Conservation (phyloP, 2,329 filamentous ascomycete species). For the Aphanoascus verrucosus region DNA sequence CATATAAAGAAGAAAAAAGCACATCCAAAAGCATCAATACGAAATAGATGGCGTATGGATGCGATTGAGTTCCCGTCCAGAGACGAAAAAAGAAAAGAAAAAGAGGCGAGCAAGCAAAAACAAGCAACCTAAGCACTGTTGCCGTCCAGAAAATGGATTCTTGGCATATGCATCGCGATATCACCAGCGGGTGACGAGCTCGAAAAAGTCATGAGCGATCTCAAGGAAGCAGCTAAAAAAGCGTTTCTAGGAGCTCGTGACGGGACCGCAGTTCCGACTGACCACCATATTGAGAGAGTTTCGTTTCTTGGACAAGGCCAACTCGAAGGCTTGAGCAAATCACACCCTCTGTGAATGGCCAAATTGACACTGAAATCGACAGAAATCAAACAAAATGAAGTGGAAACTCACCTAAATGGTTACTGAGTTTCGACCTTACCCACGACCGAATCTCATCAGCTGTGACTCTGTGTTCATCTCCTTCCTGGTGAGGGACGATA, state of each 20-base stretch:
- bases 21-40: constrained; percentile 1
- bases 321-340: background rate
- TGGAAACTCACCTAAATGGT: constrained; percentile 50
- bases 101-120: constrained; percentile 13
- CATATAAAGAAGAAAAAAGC: background rate
- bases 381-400: background rate
- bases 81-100: constrained; percentile 6
- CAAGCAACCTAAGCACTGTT: constrained; percentile 15
- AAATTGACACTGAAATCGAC: too few relatives aligned
- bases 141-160: background rate
- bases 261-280: background rate
- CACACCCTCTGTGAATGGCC: background rate
- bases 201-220: background rate
- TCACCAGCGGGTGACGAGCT: background rate
- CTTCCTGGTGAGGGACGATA: constrained; percentile 46
- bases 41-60: background rate
- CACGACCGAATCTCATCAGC: constrained; percentile 55
- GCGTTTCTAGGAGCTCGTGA: background rate
- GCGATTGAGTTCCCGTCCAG: background rate
- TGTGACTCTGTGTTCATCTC: constrained; percentile 38
- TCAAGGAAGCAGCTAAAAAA: background rate
- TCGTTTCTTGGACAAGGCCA: background rate
- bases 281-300: background rate
- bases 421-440: constrained; percentile 60
- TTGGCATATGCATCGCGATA: constrained; percentile 14